Conservation (phyloP, 163 green algal genomes). For the Chlorella variabilis region DNA sequence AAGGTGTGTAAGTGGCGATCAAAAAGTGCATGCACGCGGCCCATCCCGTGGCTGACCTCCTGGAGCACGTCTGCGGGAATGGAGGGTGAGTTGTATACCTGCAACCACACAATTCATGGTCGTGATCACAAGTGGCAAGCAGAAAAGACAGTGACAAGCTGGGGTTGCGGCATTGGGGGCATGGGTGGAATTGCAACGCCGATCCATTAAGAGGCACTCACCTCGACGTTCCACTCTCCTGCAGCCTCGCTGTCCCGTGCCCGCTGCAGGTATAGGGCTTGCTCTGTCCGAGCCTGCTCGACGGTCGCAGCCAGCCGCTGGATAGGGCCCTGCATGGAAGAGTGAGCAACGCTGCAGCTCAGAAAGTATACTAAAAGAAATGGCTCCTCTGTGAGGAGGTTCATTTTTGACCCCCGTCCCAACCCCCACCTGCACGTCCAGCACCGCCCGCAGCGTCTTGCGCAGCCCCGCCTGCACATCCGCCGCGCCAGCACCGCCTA, state of each 20-base stretch:
- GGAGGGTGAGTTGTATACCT: slow-evolving; percentile 40
- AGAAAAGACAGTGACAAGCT: too few relatives aligned
- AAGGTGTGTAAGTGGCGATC: slow-evolving; percentile 45
- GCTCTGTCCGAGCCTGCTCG: slow-evolving; percentile 30
- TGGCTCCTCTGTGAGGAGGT: too few relatives aligned
- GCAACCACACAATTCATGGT: too few relatives aligned
- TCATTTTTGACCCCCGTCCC: too few relatives aligned
- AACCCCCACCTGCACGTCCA: slow-evolving; percentile 34
- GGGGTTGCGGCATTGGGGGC: not conserved
- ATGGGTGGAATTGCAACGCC: too few relatives aligned
- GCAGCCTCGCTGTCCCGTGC: slow-evolving; percentile 35
- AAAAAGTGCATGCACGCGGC: slow-evolving; percentile 39
- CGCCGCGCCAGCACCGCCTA: slow-evolving; percentile 14
- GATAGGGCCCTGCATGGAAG: slow-evolving; percentile 21
- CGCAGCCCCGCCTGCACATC: slow-evolving; percentile 40
- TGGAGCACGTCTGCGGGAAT: slow-evolving; percentile 35
- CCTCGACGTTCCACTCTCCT: slow-evolving; percentile 45
- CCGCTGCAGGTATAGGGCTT: slow-evolving; percentile 32
- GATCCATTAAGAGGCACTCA: too few relatives aligned
- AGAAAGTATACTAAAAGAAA: too few relatives aligned
- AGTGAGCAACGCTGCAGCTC: not conserved
- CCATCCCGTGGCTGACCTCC: slow-evolving; percentile 36
- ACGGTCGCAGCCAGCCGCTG: slow-evolving; percentile 26
- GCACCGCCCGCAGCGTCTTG: slow-evolving; percentile 33
- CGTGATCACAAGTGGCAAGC: too few relatives aligned